These are phyloP conservation scores for Apiotrichum siamense DNA, from an alignment of 1,284 basidiomycete genomes.

Conservation along the genomic window DNA sequence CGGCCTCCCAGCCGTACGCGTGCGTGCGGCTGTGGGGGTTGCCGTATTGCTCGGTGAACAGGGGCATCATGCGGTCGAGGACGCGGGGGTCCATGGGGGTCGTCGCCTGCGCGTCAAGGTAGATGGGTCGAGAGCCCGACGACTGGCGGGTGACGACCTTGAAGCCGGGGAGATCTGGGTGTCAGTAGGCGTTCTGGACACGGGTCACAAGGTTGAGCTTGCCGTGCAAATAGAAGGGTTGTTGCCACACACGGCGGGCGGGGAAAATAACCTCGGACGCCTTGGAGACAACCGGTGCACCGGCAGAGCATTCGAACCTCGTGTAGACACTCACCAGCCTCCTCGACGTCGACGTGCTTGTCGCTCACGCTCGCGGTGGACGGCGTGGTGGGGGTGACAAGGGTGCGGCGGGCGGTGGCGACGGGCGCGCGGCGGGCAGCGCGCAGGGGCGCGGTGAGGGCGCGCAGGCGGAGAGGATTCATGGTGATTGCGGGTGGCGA, in stretches of 20 bases:
- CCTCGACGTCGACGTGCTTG: conserved; percentile 15
- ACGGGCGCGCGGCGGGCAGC: not conserved
- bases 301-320: not conserved
- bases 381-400: conserved; percentile 28
- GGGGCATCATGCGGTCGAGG: conserved; percentile 94
- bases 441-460: conserved; percentile 2
- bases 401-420: conserved; percentile 11
- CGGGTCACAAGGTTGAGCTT: no score
- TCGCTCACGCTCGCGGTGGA: conserved; percentile 27
- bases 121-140: conserved; percentile 63
- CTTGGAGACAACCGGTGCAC: no score
- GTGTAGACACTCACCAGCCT: conserved; percentile 15
- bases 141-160: conserved; percentile 56
- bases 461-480: conserved; percentile 7
- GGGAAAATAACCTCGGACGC: no score
- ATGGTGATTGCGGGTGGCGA: no score
- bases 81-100: conserved; percentile 97
- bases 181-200: no score
- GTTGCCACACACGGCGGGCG: no score
- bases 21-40: conserved; percentile 98
- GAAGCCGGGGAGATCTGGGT: conserved; percentile 78
- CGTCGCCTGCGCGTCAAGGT: conserved; percentile 94
- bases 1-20: conserved; percentile 99
- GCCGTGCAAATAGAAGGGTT: no score
- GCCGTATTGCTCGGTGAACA: conserved; percentile 90